A percentile compares a stretch with the other conserved stretches of the same genome.
phyloP scores from a whole-genome alignment of 1,284 basidiomycete genomes.

The Ganoderma lingzhi region DNA sequence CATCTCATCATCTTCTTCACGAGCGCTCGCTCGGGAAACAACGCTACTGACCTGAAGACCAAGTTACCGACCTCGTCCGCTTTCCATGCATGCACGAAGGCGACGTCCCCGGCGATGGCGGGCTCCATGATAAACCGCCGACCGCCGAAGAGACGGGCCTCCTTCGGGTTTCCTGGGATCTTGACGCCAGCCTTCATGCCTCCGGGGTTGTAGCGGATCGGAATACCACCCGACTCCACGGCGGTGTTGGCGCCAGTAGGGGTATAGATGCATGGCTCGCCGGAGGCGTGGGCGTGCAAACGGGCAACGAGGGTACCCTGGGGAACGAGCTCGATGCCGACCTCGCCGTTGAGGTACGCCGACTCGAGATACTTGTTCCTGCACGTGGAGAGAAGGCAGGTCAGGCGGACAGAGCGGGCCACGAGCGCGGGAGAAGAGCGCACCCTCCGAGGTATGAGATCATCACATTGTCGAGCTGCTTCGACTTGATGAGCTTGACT shows the following conservation, averaged over 20 bases:
- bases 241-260: constrained; percentile 90
- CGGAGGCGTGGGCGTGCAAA: constrained; percentile 89
- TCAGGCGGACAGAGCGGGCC: constrained; percentile 13
- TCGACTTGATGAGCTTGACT: constrained; percentile 81
- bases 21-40: neutral
- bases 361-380: constrained; percentile 82
- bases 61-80: constrained; percentile 90
- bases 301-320: constrained; percentile 93
- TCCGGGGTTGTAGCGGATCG: constrained; percentile 76
- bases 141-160: constrained; percentile 82
- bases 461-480: constrained; percentile 84
- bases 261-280: constrained; percentile 95
- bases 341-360: constrained; percentile 82
- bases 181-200: constrained; percentile 69
- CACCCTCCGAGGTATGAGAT: constrained; percentile 89
- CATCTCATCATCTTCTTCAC: neutral
- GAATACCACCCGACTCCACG: constrained; percentile 82
- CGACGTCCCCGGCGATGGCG: constrained; percentile 86
- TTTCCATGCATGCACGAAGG: constrained; percentile 94
- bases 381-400: constrained; percentile 14
- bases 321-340: constrained; percentile 87
- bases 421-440: constrained; percentile 9
- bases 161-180: constrained; percentile 80
- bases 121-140: constrained; percentile 89
- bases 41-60: constrained; percentile 72